Base-by-base conservation (phyloP, 768 basidiomycete species). In the Leccinellum luteum region DNA sequence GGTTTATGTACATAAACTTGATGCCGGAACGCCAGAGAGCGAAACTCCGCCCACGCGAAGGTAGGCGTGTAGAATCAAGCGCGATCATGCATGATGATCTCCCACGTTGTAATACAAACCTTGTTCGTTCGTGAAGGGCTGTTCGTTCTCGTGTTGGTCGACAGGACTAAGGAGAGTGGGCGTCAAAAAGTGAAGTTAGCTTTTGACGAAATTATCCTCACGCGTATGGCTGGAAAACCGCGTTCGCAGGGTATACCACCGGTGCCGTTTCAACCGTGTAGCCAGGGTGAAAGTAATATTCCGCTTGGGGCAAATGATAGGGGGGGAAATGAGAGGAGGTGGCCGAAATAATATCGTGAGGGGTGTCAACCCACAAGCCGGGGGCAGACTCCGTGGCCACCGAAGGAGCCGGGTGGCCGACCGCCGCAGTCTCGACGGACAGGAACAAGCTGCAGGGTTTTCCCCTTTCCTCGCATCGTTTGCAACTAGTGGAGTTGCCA, bases 371-470 rank as follows among this genome's bases (percentile, higher is more conserved):
- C 64, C 52, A 64, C 35, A 45, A 25, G 17, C 48, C 60, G 23
- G 45, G 54, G 38, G 56, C 15, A 28, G 52, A 35, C 5, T 6
- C 54, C 15, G 25, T 23, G 27, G 25, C 13, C n/a, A 45, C 19
- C 6, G 54, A 34, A 17, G 55, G 51, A 35, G 43, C 58, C 38
- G 58, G 62, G 47, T 66, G 55, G 23, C 48, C 25, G 19, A 21
- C 10, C 21, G 47, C 27, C 13, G 52, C 21, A 3, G 57, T 54
- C 32, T 63, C 56, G 5, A 41, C 43, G 19, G 58, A 30, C 8
- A 32, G 6, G 23, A 64, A 70, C 32, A 64, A 25, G 9, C 69
- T 70, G 38, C 68, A 70, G 0, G 6, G 7, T 0, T 21, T 48
- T 14, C 54, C 10, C 9, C 51, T 54, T 47, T 32, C 58, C 52